Conservation (phyloP, 768 basidiomycete species). For the Xerocomellus chrysenteron region DNA sequence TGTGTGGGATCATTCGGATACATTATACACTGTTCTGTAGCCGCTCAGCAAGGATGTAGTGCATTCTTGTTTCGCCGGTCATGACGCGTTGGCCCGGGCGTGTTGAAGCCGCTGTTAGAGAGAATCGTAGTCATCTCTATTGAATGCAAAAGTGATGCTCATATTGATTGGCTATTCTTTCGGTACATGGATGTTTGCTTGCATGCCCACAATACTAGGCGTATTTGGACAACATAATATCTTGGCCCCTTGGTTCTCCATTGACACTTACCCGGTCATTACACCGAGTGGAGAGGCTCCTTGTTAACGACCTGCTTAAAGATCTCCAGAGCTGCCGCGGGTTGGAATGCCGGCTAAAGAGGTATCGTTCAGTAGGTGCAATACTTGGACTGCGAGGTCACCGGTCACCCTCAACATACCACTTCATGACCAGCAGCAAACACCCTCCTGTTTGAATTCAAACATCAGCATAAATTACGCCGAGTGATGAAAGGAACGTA, state of each 20-base stretch:
- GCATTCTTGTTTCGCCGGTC: too few relatives aligned
- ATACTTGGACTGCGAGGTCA: background rate
- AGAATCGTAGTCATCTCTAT: too few relatives aligned
- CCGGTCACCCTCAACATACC: constrained; percentile 39
- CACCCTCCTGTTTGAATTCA: constrained; percentile 41
- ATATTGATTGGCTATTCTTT: constrained; percentile 64
- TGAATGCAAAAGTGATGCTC: constrained; percentile 32
- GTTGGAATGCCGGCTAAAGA: constrained; percentile 40
- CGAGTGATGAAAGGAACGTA: constrained; percentile 40
- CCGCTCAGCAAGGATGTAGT: too few relatives aligned
- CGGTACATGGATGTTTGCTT: constrained; percentile 59
- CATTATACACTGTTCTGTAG: too few relatives aligned
- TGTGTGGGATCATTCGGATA: too few relatives aligned
- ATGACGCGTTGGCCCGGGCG: too few relatives aligned
- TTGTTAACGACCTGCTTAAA: constrained; percentile 53
- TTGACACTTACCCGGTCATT: background rate
- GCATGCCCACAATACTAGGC: constrained; percentile 44
- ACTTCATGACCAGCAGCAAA: constrained; percentile 63
- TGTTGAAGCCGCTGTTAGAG: too few relatives aligned
- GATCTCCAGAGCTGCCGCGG: background rate
- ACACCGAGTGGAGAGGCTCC: constrained; percentile 54
- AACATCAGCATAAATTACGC: background rate
- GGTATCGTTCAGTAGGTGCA: background rate
- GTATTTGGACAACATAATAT: constrained; percentile 33
- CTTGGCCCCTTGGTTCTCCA: background rate